A percentile compares a stretch with the other conserved stretches of the same genome.
phyloP scores from a whole-genome alignment of 441 rosid genomes.

The Pelargonium cotyledonis region DNA sequence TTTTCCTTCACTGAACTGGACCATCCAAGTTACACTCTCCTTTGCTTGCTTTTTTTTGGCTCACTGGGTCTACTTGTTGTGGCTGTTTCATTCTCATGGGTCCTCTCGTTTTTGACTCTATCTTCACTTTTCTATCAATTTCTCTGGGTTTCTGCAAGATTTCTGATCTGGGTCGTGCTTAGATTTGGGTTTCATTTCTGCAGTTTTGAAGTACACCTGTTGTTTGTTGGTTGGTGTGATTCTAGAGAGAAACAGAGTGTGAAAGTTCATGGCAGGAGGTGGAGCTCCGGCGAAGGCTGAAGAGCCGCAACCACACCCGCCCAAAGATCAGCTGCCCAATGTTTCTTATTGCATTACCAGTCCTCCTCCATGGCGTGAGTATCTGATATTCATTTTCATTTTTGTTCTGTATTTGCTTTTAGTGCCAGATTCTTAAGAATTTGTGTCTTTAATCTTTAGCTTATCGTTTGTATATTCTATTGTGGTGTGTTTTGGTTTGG shows the following conservation, averaged over 20 bases:
- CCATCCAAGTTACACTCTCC: not conserved
- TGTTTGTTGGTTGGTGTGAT: conserved; percentile 10
- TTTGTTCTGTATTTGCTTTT: not conserved
- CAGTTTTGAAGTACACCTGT: not conserved
- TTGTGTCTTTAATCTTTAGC: not conserved
- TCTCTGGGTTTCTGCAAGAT: conserved; percentile 19
- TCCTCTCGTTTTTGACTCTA: conserved; percentile 14
- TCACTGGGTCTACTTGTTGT: conserved; percentile 15
- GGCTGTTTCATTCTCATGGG: conserved; percentile 20
- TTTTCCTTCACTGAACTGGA: no score
- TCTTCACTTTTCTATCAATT: conserved; percentile 11
- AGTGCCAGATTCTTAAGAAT: conserved; percentile 10
- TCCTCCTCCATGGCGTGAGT: conserved; percentile 98
- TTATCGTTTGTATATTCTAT: conserved; percentile 2
- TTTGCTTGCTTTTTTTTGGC: conserved; percentile 8
- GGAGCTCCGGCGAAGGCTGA: conserved; percentile 56
- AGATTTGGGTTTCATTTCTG: conserved; percentile 27
- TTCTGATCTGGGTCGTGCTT: conserved; percentile 49
- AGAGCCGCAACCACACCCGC: conserved; percentile 80
- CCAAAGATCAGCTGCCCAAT: conserved; percentile 81
- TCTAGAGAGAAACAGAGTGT: conserved; percentile 22
- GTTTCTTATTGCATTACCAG: conserved; percentile 81
- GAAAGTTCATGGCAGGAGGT: conserved; percentile 55
- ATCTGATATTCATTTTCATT: not conserved
- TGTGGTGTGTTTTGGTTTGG: conserved; percentile 2